Evolutionary conservation across 805 yeast genomes (phyloP).

Genomic region (Suhomyces prunicola): DNA sequence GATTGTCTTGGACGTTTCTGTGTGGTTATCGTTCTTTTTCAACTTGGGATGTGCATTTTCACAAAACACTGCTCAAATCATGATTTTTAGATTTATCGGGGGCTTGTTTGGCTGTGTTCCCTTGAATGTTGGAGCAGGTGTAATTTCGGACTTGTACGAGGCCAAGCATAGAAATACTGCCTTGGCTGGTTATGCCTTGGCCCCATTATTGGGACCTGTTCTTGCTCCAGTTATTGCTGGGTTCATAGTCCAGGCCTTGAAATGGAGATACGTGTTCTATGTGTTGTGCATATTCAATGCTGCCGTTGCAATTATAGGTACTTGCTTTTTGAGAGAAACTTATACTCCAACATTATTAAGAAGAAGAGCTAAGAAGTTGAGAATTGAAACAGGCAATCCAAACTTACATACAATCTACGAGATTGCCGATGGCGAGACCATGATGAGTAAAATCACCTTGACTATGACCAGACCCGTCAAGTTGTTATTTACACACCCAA

Average conservation of each 20-base stretch:
- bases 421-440: constrained; percentile 48
- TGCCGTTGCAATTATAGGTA: constrained; percentile 37
- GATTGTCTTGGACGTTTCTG: constrained; percentile 50
- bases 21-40: constrained; percentile 47
- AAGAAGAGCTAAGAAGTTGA: constrained; percentile 44
- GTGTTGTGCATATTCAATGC: constrained; percentile 59
- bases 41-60: constrained; percentile 64
- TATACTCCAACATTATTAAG: constrained; percentile 54
- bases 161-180: constrained; percentile 52
- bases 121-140: constrained; percentile 66
- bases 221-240: constrained; percentile 61
- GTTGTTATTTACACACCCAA: constrained; percentile 55
- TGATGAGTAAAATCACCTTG: constrained; percentile 35
- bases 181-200: constrained; percentile 55
- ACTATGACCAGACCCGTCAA: constrained; percentile 56
- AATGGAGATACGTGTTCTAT: constrained; percentile 72
- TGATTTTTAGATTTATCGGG: constrained; percentile 59
- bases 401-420: constrained; percentile 61
- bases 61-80: constrained; percentile 54
- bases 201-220: constrained; percentile 70
- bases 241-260: constrained; percentile 46
- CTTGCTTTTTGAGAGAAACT: constrained; percentile 55
- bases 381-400: constrained; percentile 53
- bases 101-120: constrained; percentile 71
- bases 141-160: constrained; percentile 58